Evolutionary conservation across 257 asterid species (phyloP).

Genomic region (Salvia rosmarinus): DNA sequence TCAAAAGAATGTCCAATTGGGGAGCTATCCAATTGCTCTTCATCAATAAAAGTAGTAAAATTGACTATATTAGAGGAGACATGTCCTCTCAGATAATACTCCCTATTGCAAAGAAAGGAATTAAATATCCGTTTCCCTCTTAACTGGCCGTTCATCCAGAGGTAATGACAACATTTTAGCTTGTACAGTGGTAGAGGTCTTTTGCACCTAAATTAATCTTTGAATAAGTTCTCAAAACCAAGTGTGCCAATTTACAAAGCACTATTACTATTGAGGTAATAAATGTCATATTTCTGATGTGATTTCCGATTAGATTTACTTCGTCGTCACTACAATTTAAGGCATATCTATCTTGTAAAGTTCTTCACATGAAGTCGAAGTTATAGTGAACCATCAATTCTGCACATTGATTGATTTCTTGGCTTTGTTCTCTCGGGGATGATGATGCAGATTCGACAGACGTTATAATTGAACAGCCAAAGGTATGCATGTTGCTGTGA

Average conservation of each 20-base stretch:
- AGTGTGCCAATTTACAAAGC: background rate
- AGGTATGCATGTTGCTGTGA: conserved; percentile 37
- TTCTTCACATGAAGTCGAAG: background rate
- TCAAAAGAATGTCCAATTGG: background rate
- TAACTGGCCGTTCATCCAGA: background rate
- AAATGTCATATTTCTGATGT: background rate
- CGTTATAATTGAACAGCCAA: conserved; percentile 13
- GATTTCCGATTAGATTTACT: background rate
- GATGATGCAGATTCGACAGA: conserved; percentile 37
- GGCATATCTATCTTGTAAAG: background rate
- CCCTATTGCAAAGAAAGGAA: background rate
- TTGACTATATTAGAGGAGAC: background rate
- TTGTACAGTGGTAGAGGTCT: no score
- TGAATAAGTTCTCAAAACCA: background rate
- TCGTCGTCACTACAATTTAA: background rate
- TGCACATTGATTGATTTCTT: background rate
- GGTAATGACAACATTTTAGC: background rate
- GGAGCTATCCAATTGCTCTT: background rate
- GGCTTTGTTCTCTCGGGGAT: background rate
- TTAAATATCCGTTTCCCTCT: background rate
- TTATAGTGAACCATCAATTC: background rate
- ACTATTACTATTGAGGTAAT: background rate
- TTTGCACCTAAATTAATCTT: background rate
- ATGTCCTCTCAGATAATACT: background rate
- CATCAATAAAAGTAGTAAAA: background rate